phyloP scores from a whole-genome alignment of 257 asterid genomes.

The Nicotiana knightiana region DNA sequence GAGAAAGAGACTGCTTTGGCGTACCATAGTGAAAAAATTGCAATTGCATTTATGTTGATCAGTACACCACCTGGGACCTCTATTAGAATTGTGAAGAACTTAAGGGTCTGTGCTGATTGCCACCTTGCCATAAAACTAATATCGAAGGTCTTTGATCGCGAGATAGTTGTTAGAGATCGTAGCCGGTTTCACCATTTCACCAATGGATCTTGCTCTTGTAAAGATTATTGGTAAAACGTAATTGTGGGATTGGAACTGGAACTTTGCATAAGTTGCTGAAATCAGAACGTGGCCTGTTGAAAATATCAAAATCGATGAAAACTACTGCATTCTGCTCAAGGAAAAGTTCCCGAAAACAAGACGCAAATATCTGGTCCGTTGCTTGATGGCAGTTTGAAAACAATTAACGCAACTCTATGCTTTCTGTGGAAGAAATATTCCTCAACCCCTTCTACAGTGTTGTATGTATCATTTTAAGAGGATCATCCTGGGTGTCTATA shows the following conservation, averaged over 20 bases:
- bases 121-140: slow-evolving; percentile 61
- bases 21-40: slow-evolving; percentile 83
- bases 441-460: not conserved
- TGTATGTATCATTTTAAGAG: not conserved
- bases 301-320: not conserved
- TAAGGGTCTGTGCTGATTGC: slow-evolving; percentile 80
- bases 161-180: slow-evolving; percentile 72
- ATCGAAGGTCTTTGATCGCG: slow-evolving; percentile 55
- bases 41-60: slow-evolving; percentile 63
- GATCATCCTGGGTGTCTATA: not conserved
- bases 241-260: not conserved
- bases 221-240: slow-evolving; percentile 65
- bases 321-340: not conserved
- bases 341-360: not conserved
- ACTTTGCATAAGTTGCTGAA: not conserved
- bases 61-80: slow-evolving; percentile 54
- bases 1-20: slow-evolving; percentile 80
- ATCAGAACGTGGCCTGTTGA: not conserved
- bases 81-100: slow-evolving; percentile 64
- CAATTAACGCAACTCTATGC: not conserved
- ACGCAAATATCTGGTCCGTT: not conserved
- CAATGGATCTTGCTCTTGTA: slow-evolving; percentile 71
- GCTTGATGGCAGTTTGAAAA: not conserved
- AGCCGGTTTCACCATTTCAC: slow-evolving; percentile 84
- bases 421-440: not conserved